Evolutionary conservation across 495 filamentous ascomycete species (phyloP), one percentile per base, ranked within the genome.

Genomic region (Penicillium ucsense): DNA sequence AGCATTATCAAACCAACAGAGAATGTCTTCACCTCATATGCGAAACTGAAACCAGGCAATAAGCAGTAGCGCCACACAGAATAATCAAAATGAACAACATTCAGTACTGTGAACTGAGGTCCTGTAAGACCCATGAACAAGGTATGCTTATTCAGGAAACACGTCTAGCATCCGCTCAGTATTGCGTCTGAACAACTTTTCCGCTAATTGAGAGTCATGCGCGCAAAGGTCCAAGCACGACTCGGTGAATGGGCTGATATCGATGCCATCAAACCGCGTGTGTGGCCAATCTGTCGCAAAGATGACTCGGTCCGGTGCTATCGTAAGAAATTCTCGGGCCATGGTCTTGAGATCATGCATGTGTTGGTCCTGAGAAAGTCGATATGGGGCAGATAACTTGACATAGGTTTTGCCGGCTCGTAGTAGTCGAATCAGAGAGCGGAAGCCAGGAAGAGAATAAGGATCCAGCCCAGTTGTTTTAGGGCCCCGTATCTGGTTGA

Each of bases 251-350:
- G 65, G 67, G 28, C 48, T 59, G 28, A 73, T 69, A 52, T 78
- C 63, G 10, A 73, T 46, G 3, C 64, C 63, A 4, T 67, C 62
- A 45, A 68, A 74, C 27, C 73, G 67, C 8, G 74, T 78, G 54
- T 76, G 72, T 8, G 74, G 74, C 74, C 74, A 78, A 56, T 78
- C 74, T 3, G 68, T 75, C 2, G 71, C 74, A 50, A 69, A 78
- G 7, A 78, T 61, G n/a, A 71, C 58, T 29, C 63, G 55, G 38
- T 63, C 44, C 41, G 62, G 63, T 37, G 62, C 66, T 28, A 63
- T 56, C 20, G 53, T 53, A 8, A 75, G 48, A 12, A 75, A 63
- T 41, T 71, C 64, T 2, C 51, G 55, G 10, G 60, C 62, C 56
- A 73, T 61, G n/a, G 56, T 54, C 47, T 68, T 65, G 0, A 75